Conservation (phyloP, 768 basidiomycete genomes). For the Mrakia frigida region DNA sequence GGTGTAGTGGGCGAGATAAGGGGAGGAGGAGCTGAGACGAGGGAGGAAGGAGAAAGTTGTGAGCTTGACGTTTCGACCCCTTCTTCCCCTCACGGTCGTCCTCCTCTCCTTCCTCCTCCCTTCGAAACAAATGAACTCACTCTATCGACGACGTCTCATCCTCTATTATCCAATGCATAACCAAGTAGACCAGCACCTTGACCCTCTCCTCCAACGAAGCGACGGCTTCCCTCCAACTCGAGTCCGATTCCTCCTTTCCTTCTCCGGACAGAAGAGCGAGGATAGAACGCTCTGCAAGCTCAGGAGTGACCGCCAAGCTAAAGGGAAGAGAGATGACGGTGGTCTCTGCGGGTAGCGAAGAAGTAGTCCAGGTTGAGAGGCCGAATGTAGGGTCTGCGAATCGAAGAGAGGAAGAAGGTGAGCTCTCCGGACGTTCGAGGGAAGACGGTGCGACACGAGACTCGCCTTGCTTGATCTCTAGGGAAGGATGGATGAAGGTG, state of each 20-base stretch:
- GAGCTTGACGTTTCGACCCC: not conserved
- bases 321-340: slow-evolving; percentile 43
- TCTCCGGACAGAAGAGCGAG: slow-evolving; percentile 25
- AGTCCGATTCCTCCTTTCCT: not conserved
- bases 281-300: slow-evolving; percentile 35
- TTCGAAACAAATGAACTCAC: not conserved
- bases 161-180: slow-evolving; percentile 38
- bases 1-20: slow-evolving; percentile 45
- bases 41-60: not conserved
- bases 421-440: not conserved
- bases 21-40: not conserved
- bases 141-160: not conserved
- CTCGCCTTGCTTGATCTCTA: slow-evolving; percentile 23
- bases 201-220: slow-evolving; percentile 33
- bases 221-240: slow-evolving; percentile 22
- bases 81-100: no score
- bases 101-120: no score
- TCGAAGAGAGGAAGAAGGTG: not conserved
- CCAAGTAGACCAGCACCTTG: slow-evolving; percentile 40
- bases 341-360: slow-evolving; percentile 34
- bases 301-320: slow-evolving; percentile 41
- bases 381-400: slow-evolving; percentile 36
- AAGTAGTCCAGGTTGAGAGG: slow-evolving; percentile 38
- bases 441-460: not conserved
- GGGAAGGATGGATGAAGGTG: not conserved